Conservation (phyloP, 139 green algal genomes). For the Closterium sp. region DNA sequence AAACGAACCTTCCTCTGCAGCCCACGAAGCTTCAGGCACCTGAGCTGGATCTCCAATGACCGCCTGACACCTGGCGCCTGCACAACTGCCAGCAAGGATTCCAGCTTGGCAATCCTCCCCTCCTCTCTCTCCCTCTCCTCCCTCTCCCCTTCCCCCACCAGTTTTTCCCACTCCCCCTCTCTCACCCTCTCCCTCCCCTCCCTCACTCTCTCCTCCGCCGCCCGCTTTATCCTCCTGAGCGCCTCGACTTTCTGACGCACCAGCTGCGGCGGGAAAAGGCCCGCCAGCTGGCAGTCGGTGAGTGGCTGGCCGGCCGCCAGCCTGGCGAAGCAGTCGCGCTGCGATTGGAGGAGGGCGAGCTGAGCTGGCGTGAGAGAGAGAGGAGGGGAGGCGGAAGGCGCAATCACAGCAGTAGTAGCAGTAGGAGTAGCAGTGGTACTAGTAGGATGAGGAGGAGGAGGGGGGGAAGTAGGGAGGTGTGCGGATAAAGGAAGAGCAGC, state of each 20-base stretch:
- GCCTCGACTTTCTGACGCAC: background rate
- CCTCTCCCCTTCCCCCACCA: background rate
- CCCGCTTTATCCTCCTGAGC: background rate
- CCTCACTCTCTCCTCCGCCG: background rate
- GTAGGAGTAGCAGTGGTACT: background rate
- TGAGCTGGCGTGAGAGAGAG: background rate
- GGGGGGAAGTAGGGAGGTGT: background rate
- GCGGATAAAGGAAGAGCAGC: background rate
- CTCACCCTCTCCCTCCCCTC: background rate
- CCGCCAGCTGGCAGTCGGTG: background rate
- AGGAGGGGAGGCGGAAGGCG: background rate
- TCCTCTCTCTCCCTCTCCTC: background rate
- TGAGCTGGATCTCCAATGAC: conserved; percentile 3
- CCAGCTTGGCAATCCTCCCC: background rate
- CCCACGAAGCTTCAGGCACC: conserved; percentile 49
- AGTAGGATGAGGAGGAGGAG: background rate
- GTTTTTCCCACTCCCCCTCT: background rate
- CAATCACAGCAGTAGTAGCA: too few relatives aligned
- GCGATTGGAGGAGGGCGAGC: background rate
- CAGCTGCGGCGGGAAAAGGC: background rate
- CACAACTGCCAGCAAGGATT: background rate
- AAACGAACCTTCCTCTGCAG: conserved; percentile 52
- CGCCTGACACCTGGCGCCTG: background rate
- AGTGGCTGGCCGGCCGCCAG: background rate
- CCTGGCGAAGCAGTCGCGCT: background rate